phyloP scores from a whole-genome alignment of 1,284 basidiomycete genomes.

The Cutaneotrichosporon mucoides region DNA sequence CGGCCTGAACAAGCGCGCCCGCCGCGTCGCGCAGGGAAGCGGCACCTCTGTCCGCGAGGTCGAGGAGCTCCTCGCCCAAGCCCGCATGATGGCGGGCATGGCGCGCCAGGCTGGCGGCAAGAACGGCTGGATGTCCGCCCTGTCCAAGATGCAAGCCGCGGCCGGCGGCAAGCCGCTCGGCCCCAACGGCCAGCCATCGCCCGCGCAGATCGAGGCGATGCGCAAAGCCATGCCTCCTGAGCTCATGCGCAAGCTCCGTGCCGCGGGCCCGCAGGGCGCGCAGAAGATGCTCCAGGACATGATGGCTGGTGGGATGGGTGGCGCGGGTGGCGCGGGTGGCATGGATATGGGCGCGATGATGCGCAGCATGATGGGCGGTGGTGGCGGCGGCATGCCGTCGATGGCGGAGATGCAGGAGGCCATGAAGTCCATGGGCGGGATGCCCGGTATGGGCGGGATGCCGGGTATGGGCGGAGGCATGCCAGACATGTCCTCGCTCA shows the following conservation, averaged over 20 bases:
- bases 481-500: conserved; percentile 50
- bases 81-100: conserved; percentile 96
- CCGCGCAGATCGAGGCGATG: conserved; percentile 88
- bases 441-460: conserved; percentile 61
- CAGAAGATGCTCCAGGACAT: conserved; percentile 94
- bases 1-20: conserved; percentile 78
- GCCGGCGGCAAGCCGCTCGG: conserved; percentile 79
- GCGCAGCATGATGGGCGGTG: conserved; percentile 46
- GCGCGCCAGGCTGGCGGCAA: conserved; percentile 96
- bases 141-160: conserved; percentile 85
- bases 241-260: conserved; percentile 74
- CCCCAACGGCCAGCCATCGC: conserved; percentile 77
- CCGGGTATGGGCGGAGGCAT: conserved; percentile 55
- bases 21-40: conserved; percentile 84
- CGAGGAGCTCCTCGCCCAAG: conserved; percentile 91
- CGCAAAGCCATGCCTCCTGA: conserved; percentile 83
- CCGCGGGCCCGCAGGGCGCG: conserved; percentile 71
- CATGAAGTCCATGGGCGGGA: conserved; percentile 79
- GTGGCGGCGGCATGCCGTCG: conserved; percentile 46
- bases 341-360: conserved; percentile 66
- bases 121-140: conserved; percentile 82
- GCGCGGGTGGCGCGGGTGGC: conserved; percentile 39
- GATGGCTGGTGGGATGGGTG: conserved; percentile 64
- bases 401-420: conserved; percentile 57
- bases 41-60: conserved; percentile 97